Percentiles rank a stretch among this genome's conserved stretches.
Evolutionary conservation across 139 green algal species (phyloP).

Genomic region (Closterium sp.): DNA sequence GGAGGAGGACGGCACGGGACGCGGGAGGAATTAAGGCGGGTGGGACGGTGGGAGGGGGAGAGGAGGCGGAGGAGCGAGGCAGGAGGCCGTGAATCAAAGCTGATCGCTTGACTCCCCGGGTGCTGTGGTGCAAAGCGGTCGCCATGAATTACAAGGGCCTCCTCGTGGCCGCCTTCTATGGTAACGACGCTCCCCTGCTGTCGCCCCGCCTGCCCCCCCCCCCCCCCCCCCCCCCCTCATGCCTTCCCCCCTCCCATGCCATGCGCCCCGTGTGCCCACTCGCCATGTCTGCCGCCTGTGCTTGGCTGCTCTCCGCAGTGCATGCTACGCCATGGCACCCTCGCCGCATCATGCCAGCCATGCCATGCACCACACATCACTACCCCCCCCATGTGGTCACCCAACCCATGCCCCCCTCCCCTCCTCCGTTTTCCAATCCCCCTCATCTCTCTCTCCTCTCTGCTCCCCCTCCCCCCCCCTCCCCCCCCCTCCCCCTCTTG

Average conservation of each 20-base stretch:
- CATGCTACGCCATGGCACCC: too few relatives aligned
- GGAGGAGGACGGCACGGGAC: neutral
- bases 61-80: neutral
- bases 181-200: neutral
- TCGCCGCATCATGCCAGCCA: too few relatives aligned
- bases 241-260: too few relatives aligned
- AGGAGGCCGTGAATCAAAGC: neutral
- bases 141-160: conserved; percentile 13
- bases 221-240: neutral
- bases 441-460: neutral
- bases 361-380: neutral
- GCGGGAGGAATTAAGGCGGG: neutral
- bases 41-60: neutral
- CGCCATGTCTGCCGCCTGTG: neutral
- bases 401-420: neutral
- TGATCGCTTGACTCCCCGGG: neutral
- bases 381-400: too few relatives aligned
- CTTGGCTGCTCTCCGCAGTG: neutral
- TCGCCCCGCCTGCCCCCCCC: neutral
- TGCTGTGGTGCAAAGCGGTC: neutral
- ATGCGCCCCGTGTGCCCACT: too few relatives aligned
- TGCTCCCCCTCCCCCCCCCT: too few relatives aligned
- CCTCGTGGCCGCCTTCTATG: conserved; percentile 18
- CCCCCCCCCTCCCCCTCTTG: too few relatives aligned
- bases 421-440: too few relatives aligned